Percentiles rank a stretch among this genome's conserved stretches.
Conservation (phyloP, 495 filamentous ascomycete genomes). For the Talaromyces thailandensis region DNA sequence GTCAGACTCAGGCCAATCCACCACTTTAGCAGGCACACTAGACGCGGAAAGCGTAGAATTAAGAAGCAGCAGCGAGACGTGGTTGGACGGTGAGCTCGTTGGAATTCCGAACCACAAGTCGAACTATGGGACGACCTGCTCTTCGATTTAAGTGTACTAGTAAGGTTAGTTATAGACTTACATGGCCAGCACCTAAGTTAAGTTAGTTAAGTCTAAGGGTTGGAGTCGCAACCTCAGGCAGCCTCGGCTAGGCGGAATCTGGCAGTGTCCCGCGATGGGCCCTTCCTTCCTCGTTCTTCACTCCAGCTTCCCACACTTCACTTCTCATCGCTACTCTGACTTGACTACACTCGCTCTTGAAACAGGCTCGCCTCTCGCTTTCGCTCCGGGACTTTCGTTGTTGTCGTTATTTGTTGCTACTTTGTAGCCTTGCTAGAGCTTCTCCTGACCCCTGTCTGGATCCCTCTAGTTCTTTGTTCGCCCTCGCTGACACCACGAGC, state of each 20-base stretch:
- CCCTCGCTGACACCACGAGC: background rate
- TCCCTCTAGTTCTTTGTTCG: background rate
- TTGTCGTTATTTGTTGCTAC: background rate
- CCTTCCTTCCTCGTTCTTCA: background rate
- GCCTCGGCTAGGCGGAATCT: background rate
- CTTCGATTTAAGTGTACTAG: background rate
- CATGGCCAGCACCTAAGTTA: background rate
- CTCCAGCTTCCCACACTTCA: background rate
- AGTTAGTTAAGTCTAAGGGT: background rate
- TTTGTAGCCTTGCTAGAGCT: background rate
- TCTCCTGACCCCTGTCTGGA: background rate
- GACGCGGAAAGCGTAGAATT: background rate
- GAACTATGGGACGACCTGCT: background rate
- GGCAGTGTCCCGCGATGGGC: conserved; percentile 1
- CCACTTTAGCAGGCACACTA: background rate
- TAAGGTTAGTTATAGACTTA: background rate
- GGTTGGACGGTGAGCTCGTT: background rate
- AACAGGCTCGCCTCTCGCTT: background rate
- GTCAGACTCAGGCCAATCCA: background rate
- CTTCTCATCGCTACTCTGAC: background rate
- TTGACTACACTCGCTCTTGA: background rate
- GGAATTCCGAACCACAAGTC: background rate
- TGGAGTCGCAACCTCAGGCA: background rate
- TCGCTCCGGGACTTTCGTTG: background rate
- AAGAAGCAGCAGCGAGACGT: background rate